phyloP scores from a whole-genome alignment of 106 monocot species.

The Xerophyta viscosa region DNA sequence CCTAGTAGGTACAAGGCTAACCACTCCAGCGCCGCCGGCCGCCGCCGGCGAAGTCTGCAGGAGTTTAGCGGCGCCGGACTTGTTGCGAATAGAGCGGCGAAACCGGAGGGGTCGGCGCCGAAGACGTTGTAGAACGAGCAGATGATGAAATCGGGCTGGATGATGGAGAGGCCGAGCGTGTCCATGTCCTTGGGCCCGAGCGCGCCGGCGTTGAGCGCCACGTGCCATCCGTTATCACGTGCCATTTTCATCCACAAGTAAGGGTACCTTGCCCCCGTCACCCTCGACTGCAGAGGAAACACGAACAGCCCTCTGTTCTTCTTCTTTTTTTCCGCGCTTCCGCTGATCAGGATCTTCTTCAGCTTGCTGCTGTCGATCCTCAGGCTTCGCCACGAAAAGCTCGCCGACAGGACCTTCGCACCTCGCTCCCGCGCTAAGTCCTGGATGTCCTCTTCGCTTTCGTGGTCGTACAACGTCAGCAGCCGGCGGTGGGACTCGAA shows the following conservation, averaged over 20 bases:
- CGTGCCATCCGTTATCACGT: conserved; percentile 68
- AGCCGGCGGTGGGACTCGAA: conserved; percentile 41
- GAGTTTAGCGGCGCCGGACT: conserved; percentile 16
- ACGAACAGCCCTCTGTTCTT: conserved; percentile 45
- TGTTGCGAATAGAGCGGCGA: conserved; percentile 51
- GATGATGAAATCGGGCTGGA: conserved; percentile 75
- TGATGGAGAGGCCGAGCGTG: conserved; percentile 51
- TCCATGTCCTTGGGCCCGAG: conserved; percentile 75
- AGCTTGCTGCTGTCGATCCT: conserved; percentile 41
- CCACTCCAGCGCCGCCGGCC: conserved; percentile 42
- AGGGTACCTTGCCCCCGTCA: conserved; percentile 65
- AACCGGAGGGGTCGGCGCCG: conserved; percentile 75
- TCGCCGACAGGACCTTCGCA: conserved; percentile 34
- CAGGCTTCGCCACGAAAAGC: conserved; percentile 57
- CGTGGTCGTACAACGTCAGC: conserved; percentile 64
- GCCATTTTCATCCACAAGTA: conserved; percentile 79
- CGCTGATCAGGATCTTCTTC: conserved; percentile 33
- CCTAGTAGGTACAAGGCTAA: conserved; percentile 39
- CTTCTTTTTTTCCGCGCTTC: conserved; percentile 20
- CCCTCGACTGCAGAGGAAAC: conserved; percentile 63
- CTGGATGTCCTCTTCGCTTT: conserved; percentile 51
- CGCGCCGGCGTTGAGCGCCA: conserved; percentile 50
- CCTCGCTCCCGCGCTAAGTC: conserved; percentile 35
- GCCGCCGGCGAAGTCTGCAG: conserved; percentile 25
- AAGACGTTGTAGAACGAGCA: conserved; percentile 77